Base-by-base conservation (phyloP, 2,329 filamentous ascomycete genomes). In the Nakataea oryzae region DNA sequence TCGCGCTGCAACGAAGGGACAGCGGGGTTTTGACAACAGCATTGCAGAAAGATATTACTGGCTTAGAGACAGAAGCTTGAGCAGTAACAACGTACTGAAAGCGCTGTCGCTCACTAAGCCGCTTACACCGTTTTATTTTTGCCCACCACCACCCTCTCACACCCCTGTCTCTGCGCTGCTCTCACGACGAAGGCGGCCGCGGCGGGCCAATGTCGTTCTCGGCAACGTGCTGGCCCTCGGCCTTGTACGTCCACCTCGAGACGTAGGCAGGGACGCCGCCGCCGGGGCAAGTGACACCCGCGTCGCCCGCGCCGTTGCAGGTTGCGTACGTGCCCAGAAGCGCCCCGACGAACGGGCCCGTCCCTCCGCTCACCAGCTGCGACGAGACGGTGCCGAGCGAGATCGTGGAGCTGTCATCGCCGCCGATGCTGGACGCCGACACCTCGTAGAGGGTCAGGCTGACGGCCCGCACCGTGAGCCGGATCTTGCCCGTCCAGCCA, bases 281-380 rank as follows among this genome's bases (percentile, higher is more conserved):
- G 13, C 29, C 56, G 2, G 57, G 5, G 70, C 70, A 63, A 71
- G 73, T 12, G 66, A 63, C 14, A 66, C 27, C 0, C 70, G 69
- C 21, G 41, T 57, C 59, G 0, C 71, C 72, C 2, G 67, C 70
- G 1, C 73, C 74, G 57, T 75, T 75, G 61, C 73, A 74, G 9
- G 73, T 75, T 13, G 72, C 73, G 61, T 74, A 75, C 3, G 67
- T 68, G 1, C 74, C 74, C 0, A 75, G 59, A 14, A 75, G 63
- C 24, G 68, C 72, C 0, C 73, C 73, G 0, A 71, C 69, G 61
- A 73, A 75, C 8, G 68, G 69, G 1, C 74, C 74, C 3, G 66
- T 67, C 0, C 70, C 72, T 14, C 72, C 72, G 54, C 72, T 74
- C 54, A 75, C 63, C 8, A 74, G 62, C 34, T 63, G 66, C 1